phyloP scores from a whole-genome alignment of 768 basidiomycete genomes.

The Cystofilobasidium capitatum region DNA sequence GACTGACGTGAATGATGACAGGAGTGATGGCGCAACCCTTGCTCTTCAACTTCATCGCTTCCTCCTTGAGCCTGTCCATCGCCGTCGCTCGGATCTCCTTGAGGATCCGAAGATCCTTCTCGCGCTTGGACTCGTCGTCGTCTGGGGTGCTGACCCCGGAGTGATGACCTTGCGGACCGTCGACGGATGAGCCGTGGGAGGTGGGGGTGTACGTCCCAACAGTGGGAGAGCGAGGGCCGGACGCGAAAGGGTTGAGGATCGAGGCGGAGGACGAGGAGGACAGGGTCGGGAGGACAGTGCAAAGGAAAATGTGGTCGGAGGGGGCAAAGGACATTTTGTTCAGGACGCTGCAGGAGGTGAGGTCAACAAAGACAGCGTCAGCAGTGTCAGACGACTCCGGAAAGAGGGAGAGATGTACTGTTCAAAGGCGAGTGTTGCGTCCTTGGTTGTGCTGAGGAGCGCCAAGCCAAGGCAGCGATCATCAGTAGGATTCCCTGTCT shows the following conservation, averaged over 20 bases:
- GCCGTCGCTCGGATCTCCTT: conserved; percentile 7
- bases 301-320: conserved; percentile 15
- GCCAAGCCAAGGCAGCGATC: neutral
- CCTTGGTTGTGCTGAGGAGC: neutral
- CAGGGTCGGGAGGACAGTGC: conserved; percentile 5
- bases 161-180: neutral
- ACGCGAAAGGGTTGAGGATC: neutral
- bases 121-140: neutral
- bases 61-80: conserved; percentile 2
- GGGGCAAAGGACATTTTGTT: conserved; percentile 20
- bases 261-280: neutral
- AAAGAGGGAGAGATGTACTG: neutral
- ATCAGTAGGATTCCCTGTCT: neutral
- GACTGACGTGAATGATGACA: neutral
- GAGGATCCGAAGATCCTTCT: conserved; percentile 4
- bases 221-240: neutral
- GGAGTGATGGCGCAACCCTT: conserved; percentile 4
- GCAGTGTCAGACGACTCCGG: no score
- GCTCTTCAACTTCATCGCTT: neutral
- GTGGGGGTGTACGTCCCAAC: neutral
- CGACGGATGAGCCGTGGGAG: neutral
- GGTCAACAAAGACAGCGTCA: neutral
- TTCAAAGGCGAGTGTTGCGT: neutral
- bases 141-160: neutral
- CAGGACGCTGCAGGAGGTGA: conserved; percentile 5